phyloP scores from a whole-genome alignment of 331 rosid genomes.

The Saraca asoca region DNA sequence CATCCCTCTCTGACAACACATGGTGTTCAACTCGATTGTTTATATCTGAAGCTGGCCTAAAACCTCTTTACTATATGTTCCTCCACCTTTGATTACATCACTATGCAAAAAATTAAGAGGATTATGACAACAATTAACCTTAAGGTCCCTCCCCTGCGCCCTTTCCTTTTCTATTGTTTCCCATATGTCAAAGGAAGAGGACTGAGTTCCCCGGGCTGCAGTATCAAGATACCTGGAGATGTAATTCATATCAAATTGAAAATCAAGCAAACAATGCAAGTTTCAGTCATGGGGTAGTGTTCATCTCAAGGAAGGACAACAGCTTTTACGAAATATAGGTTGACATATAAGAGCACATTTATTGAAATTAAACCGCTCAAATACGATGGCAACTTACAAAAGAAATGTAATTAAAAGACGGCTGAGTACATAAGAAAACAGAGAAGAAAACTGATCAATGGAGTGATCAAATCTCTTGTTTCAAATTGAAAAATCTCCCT shows the following conservation, averaged over 20 bases:
- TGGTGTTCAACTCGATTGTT: too few species aligned
- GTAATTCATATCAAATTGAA: background rate
- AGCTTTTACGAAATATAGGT: background rate
- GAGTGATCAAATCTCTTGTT: conserved; percentile 44
- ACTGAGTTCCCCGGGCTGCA: background rate
- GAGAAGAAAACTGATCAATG: conserved; percentile 40
- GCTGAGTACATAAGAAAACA: conserved; percentile 14
- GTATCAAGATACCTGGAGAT: background rate
- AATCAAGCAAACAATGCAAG: too few species aligned
- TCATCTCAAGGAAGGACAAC: conserved; percentile 1
- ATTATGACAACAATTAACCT: background rate
- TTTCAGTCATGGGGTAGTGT: too few species aligned
- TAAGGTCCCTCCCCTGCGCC: background rate
- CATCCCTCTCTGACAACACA: too few species aligned
- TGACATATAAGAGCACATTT: conserved; percentile 7
- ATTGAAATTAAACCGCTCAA: conserved; percentile 39
- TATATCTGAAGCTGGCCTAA: too few species aligned
- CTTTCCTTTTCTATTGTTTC: background rate
- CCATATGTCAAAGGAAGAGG: background rate
- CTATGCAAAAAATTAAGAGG: background rate
- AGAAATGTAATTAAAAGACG: conserved; percentile 31
- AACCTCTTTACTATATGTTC: background rate
- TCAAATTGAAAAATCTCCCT: conserved; percentile 35
- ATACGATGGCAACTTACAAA: conserved; percentile 36
- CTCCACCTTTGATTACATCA: background rate